Evolutionary conservation across 495 filamentous ascomycete genomes (phyloP), one percentile per base, ranked within the genome.

Genomic region (Chaetomium fimeti): DNA sequence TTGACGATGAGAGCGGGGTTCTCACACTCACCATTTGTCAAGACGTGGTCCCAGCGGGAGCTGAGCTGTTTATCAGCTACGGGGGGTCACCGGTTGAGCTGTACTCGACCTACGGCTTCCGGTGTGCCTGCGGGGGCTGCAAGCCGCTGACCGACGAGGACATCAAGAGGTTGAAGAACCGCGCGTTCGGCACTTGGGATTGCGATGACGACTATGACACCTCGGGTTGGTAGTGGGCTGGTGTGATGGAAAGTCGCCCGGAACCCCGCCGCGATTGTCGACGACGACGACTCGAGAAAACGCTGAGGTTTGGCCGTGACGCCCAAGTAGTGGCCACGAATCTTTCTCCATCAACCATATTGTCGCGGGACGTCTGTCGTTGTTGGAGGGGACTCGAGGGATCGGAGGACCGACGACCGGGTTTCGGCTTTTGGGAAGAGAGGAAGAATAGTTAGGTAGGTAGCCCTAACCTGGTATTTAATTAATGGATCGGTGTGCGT

Each of bases 1-100:
- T 66, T 9, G 65, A 64, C 12, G 1, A n/a, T 0, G 29, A 28
- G 11, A 22, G 53, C 0, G 45, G 48, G 0, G 54, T 61, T 2
- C 66, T 71, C 18, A 58, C 64, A 28, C 36, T 78, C 36, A 63
- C 52, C 15, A 57, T 74, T 38, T 36, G 29, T 16, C 56, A 52
- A 25, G 62, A 66, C 24, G 54, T 64, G 20, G 66, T 74, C 12
- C 52, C 57, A 2, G 69, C 67, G 2, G 75, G 76, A 3, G 57
- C 55, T 0, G 76, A 78, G 61, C 68, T 78, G 2, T 63, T 66
- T 12, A 69, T 78, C 15, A 67, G 61, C 18, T 78, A 78, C 47
- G 76, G 76, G n/a, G 49, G 59, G 3, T 45, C 63, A 0, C 69
- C 72, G 0, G 1, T 15, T 16, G 36, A 62, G 8, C 67, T 78